Evolutionary conservation across 805 yeast species (phyloP), one percentile per base, ranked within the genome.

Genomic region (Nakazawaea wyomingensis): DNA sequence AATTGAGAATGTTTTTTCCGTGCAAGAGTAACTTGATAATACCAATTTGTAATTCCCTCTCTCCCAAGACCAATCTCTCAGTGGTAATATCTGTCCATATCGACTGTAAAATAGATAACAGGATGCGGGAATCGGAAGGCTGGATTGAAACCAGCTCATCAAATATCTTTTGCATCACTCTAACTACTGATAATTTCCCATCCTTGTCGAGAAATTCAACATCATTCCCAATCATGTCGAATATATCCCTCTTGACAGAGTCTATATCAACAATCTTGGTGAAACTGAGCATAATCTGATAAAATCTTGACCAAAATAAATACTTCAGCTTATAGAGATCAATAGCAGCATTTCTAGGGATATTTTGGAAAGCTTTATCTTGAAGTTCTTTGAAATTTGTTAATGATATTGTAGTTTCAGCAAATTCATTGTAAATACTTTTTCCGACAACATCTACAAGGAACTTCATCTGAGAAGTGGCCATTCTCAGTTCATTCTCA

Each of bases 51-150:
- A 86, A 65, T 11, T 69, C 69, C 40, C 78, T 75, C 49, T 87
- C 93, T 34, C 75, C 74, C 32, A 85, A 64, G 22, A 81, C 74
- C 30, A 88, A 62, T 37, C 95, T 66, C 9, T 79, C 81, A 1
- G 71, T 68, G 14, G 69, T 69, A 19, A 87, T 54, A 18, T 69
- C 72, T 4, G 61, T 62, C 93, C 96, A 86, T 16, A 84, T 65
- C 0, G 59, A 54, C 1, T 60, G 52, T 33, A 76, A 45, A 14
- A 69, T 60, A 2, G 57, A 61, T 13, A 66, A 55, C 17, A 74
- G 41, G 3, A 4, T 0, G 3, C 29, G 13, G 0, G 51, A 51
- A 31, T 58, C 55, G 1, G 6, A 43, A 11, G 13, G 16, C 1
- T 48, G 44, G 1, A 50, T 41, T 1, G 54, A 19, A 18, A 13